These are phyloP conservation scores for Lodderomyces theae DNA, from an alignment of 1,139 yeast genomes.

Conservation along the genomic window DNA sequence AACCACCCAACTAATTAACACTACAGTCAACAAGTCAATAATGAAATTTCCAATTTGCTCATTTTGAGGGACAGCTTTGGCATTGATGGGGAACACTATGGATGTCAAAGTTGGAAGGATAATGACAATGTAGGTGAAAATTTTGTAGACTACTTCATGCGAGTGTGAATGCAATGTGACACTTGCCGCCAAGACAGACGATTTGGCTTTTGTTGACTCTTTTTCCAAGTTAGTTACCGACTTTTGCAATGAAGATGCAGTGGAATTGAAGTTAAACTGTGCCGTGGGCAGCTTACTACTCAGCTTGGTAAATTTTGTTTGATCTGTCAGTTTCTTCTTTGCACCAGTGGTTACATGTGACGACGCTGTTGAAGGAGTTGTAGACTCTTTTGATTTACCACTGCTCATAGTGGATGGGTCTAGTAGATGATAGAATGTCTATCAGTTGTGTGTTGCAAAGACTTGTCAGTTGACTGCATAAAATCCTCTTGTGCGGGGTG, in stretches of 20 bases:
- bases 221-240: not conserved
- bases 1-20: conserved; percentile 28
- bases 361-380: too few species aligned
- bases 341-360: not conserved
- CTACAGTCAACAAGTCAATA: conserved; percentile 28
- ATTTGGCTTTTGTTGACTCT: not conserved
- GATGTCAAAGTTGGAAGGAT: conserved; percentile 16
- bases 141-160: conserved; percentile 13
- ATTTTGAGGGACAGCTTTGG: conserved; percentile 13
- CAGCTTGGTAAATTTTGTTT: not conserved
- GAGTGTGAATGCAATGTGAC: conserved; percentile 5
- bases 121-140: conserved; percentile 15
- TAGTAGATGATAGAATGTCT: not conserved
- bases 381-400: not conserved
- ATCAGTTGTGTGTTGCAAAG: not conserved
- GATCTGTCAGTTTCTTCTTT: not conserved
- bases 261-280: not conserved
- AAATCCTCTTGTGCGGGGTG: too few species aligned
- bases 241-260: not conserved
- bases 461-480: not conserved
- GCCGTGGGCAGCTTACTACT: not conserved
- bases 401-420: not conserved
- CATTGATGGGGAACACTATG: conserved; percentile 13
- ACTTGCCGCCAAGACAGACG: not conserved
- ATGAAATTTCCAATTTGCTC: conserved; percentile 19